Evolutionary conservation across 1,284 basidiomycete species (phyloP).

Genomic region (Trametes pubescens): DNA sequence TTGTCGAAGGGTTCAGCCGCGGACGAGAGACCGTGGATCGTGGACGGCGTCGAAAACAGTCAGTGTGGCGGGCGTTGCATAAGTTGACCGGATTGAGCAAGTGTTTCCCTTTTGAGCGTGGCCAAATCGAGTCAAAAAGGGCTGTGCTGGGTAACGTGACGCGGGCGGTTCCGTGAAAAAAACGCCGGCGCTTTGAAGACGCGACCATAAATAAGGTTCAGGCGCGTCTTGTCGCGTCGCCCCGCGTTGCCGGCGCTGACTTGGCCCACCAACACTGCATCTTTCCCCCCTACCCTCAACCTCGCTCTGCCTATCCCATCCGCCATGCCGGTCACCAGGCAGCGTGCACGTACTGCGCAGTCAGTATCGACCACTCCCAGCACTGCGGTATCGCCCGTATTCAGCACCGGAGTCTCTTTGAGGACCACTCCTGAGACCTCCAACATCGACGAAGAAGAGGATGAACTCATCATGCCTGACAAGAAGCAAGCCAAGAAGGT

Average conservation of each 20-base stretch:
- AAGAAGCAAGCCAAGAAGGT: conserved; percentile 31
- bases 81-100: conserved; percentile 6
- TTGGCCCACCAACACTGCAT: conserved; percentile 26
- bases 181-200: conserved; percentile 22
- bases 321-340: conserved; percentile 36
- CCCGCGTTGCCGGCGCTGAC: conserved; percentile 28
- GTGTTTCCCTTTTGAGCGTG: background rate
- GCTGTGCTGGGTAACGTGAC: background rate
- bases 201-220: conserved; percentile 37
- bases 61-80: no score
- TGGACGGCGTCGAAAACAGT: no score
- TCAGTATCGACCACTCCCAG: conserved; percentile 44
- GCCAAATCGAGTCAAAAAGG: background rate
- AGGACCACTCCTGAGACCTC: conserved; percentile 54
- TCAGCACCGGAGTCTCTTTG: conserved; percentile 52
- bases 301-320: background rate
- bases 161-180: conserved; percentile 21
- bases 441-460: conserved; percentile 42
- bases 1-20: no score
- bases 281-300: conserved; percentile 11
- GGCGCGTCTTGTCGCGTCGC: conserved; percentile 35
- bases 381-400: conserved; percentile 49
- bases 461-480: conserved; percentile 13
- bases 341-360: conserved; percentile 32
- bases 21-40: no score